Conservation (phyloP, 83 land plant species). For the Isoetes engelmannii region DNA sequence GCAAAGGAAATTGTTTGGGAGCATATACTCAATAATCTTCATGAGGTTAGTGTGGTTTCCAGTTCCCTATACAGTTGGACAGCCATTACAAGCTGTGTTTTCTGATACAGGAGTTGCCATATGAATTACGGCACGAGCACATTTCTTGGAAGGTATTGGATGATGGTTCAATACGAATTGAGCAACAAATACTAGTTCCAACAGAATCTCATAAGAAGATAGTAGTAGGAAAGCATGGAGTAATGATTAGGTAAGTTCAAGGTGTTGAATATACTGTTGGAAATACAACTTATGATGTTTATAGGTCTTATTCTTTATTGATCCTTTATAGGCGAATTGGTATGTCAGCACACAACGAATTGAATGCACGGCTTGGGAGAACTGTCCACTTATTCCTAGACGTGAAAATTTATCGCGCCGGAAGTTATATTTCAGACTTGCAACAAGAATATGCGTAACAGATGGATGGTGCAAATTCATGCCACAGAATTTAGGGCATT, state of each 20-base stretch:
- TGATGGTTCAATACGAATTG: slow-evolving; percentile 89
- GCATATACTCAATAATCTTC: slow-evolving; percentile 64
- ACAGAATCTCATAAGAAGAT: slow-evolving; percentile 77
- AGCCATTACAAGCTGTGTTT: not conserved
- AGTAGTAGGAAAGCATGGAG: slow-evolving; percentile 80
- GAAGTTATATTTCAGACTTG: too few relatives aligned
- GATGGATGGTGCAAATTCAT: too few relatives aligned
- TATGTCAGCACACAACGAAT: slow-evolving; percentile 61
- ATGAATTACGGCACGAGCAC: slow-evolving; percentile 68
- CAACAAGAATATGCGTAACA: too few relatives aligned
- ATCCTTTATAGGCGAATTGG: slow-evolving; percentile 55
- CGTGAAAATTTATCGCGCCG: slow-evolving; percentile 24
- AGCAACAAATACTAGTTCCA: slow-evolving; percentile 70
- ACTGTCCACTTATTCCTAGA: slow-evolving; percentile 63
- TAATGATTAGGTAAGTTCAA: slow-evolving; percentile 61
- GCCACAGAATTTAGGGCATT: too few relatives aligned
- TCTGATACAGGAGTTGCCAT: slow-evolving; percentile 79
- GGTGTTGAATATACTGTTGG: not conserved
- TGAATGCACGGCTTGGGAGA: slow-evolving; percentile 49
- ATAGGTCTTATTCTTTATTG: not conserved
- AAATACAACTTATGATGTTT: not conserved
- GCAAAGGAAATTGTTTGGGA: slow-evolving; percentile 90
- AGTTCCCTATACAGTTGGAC: not conserved
- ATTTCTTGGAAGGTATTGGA: slow-evolving; percentile 76
- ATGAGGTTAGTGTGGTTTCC: slow-evolving; percentile 49